These are phyloP conservation scores for Lactifluus subvellereus DNA, from an alignment of 768 basidiomycete species.

Conservation along the genomic window DNA sequence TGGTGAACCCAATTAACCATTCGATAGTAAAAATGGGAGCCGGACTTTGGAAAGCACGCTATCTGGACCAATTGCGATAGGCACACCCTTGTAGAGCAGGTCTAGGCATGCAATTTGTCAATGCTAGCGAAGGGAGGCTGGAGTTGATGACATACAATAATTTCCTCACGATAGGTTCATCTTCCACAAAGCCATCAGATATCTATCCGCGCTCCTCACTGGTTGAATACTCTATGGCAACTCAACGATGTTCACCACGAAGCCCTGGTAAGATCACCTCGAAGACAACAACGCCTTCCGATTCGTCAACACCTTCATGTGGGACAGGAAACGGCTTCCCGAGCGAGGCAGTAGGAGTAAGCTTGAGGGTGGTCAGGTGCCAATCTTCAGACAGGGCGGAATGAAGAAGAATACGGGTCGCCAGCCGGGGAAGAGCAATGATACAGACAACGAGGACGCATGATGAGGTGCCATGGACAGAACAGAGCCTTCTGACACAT, in stretches of 20 bases:
- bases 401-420: background rate
- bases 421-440: slow-evolving; percentile 37
- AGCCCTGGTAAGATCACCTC: slow-evolving; percentile 40
- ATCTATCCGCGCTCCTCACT: slow-evolving; percentile 58
- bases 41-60: slow-evolving; percentile 40
- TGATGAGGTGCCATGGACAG: slow-evolving; percentile 45
- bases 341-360: slow-evolving; percentile 56
- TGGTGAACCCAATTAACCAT: slow-evolving; percentile 61
- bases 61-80: slow-evolving; percentile 34
- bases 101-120: slow-evolving; percentile 10
- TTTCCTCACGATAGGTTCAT: slow-evolving; percentile 32
- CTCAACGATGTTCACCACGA: slow-evolving; percentile 33
- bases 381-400: slow-evolving; percentile 20
- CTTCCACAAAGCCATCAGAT: slow-evolving; percentile 44
- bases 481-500: slow-evolving; percentile 58
- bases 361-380: slow-evolving; percentile 44
- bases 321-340: slow-evolving; percentile 58
- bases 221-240: slow-evolving; percentile 49
- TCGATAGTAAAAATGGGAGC: slow-evolving; percentile 53
- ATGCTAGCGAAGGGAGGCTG: slow-evolving; percentile 11
- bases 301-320: slow-evolving; percentile 64
- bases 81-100: slow-evolving; percentile 14
- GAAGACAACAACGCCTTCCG: slow-evolving; percentile 64
- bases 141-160: slow-evolving; percentile 39
- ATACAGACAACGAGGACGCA: slow-evolving; percentile 39